Conservation (phyloP, 2,329 filamentous ascomycete genomes). For the Leptographium flavum region DNA sequence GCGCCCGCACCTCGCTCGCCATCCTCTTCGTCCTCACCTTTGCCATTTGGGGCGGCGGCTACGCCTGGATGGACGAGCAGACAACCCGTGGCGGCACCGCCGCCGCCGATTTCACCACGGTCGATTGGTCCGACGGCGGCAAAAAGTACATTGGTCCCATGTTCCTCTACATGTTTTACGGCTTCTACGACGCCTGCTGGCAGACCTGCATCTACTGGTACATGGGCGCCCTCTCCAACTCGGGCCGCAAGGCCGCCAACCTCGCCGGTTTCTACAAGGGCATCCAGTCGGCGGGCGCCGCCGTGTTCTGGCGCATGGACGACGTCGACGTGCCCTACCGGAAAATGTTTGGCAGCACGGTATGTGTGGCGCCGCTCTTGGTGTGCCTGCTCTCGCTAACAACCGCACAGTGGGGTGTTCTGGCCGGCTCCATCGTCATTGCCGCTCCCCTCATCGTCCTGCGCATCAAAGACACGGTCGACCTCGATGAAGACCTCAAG, state of each 20-base stretch:
- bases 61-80: conserved; percentile 56
- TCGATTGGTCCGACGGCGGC: conserved; percentile 53
- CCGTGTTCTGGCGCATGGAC: conserved; percentile 62
- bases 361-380: conserved; percentile 14
- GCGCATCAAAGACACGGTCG: conserved; percentile 70
- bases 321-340: conserved; percentile 47
- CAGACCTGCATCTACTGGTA: conserved; percentile 91
- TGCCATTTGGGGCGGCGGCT: conserved; percentile 71
- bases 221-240: conserved; percentile 90
- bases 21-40: conserved; percentile 57
- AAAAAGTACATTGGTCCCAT: conserved; percentile 56
- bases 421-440: conserved; percentile 58
- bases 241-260: conserved; percentile 80
- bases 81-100: conserved; percentile 26
- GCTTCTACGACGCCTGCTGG: conserved; percentile 79
- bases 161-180: conserved; percentile 84
- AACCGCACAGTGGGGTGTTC: conserved; percentile 67
- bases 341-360: conserved; percentile 51
- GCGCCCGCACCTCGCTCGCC: conserved; percentile 50
- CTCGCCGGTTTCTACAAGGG: conserved; percentile 44
- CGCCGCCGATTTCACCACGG: conserved; percentile 12
- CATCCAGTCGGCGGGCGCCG: conserved; percentile 76
- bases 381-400: not conserved
- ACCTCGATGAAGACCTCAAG: conserved; percentile 66
- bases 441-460: conserved; percentile 67